Conservation (phyloP, 164 flowering plant species). For the Vitis amurensis region DNA sequence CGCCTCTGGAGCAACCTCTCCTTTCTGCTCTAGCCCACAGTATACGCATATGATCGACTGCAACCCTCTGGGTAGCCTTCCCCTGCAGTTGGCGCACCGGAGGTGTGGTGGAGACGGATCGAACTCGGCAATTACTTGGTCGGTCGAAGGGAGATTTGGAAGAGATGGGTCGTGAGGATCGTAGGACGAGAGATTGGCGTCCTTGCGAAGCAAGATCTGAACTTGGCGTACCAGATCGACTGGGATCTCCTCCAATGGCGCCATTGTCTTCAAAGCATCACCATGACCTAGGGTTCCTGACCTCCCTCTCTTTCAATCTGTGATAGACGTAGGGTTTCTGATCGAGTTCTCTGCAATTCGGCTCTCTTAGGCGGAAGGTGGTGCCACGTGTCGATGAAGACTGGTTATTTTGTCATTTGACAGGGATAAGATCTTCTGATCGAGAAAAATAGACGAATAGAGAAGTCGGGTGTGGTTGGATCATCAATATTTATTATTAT, state of each 20-base stretch:
- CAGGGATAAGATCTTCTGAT: no score
- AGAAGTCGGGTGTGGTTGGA: no score
- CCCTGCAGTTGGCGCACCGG: slow-evolving; percentile 65
- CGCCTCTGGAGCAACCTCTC: slow-evolving; percentile 49
- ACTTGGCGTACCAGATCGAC: slow-evolving; percentile 38
- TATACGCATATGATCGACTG: slow-evolving; percentile 59
- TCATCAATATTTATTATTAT: no score
- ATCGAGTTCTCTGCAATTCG: no score
- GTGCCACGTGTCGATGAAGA: no score
- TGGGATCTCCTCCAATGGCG: slow-evolving; percentile 31
- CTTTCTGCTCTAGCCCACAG: slow-evolving; percentile 40
- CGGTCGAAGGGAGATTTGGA: slow-evolving; percentile 38
- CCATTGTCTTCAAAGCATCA: slow-evolving; percentile 25
- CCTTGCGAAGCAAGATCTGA: slow-evolving; percentile 47
- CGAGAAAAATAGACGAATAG: no score
- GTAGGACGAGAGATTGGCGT: slow-evolving; percentile 45
- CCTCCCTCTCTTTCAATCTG: not conserved
- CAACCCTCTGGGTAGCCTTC: slow-evolving; percentile 55
- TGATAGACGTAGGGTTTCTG: no score
- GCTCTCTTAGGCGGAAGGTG: no score
- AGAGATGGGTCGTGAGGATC: slow-evolving; percentile 44
- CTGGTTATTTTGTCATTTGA: no score
- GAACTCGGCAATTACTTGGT: slow-evolving; percentile 37
- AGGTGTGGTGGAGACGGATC: slow-evolving; percentile 63
- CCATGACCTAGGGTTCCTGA: slow-evolving; percentile 1